Conservation (phyloP, 306 rosid species). For the Prunus persica region DNA sequence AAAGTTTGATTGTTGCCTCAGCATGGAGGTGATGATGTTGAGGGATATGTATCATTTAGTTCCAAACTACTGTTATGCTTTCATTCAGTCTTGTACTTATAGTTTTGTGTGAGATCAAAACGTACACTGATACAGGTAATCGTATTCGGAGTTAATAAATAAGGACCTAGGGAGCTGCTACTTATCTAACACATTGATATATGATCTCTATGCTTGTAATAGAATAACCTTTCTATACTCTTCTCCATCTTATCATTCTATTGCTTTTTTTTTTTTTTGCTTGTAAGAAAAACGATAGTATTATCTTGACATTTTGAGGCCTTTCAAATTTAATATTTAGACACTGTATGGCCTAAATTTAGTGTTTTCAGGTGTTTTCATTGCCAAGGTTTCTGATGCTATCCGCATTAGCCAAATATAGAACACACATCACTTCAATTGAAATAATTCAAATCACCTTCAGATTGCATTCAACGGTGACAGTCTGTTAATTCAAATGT, state of each 20-base stretch:
- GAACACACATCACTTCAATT: too few species aligned
- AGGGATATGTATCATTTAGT: conserved; percentile 16
- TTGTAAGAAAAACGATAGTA: too few species aligned
- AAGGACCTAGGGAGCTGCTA: conserved; percentile 23
- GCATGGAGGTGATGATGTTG: conserved; percentile 67
- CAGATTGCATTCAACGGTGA: too few species aligned
- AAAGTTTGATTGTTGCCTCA: conserved; percentile 84
- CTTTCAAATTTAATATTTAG: neutral
- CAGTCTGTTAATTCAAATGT: too few species aligned
- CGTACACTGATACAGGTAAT: conserved; percentile 19
- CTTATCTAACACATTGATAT: conserved; percentile 22
- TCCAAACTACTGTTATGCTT: neutral
- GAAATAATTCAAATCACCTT: too few species aligned
- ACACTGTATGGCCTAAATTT: neutral
- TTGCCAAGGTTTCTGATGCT: neutral
- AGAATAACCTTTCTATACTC: neutral
- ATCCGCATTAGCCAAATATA: too few species aligned
- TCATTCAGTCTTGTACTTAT: conserved; percentile 33
- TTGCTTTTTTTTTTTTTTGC: too few species aligned
- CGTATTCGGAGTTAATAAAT: conserved; percentile 26
- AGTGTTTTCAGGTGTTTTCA: neutral
- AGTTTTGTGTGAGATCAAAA: conserved; percentile 28
- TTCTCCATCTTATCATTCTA: neutral
- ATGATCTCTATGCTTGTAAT: conserved; percentile 11
- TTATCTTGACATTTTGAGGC: too few species aligned